These are phyloP conservation scores for Scutellaria minor DNA, from an alignment of 257 asterid species.

Conservation along the genomic window DNA sequence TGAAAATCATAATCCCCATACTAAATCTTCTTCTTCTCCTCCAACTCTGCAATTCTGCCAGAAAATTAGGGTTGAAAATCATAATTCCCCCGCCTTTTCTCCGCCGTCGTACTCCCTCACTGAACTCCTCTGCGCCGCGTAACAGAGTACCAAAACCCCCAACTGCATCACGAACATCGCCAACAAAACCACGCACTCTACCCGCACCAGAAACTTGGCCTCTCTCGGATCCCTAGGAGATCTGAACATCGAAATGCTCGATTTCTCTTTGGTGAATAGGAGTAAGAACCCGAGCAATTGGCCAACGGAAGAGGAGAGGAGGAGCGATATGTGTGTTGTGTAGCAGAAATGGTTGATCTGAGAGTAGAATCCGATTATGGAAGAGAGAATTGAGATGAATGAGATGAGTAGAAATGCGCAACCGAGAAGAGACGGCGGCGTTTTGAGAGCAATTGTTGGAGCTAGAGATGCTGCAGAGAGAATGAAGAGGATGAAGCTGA, in stretches of 20 bases:
- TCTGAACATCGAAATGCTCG: constrained; percentile 54
- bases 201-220: constrained; percentile 64
- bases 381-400: constrained; percentile 55
- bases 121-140: constrained; percentile 45
- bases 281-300: constrained; percentile 64
- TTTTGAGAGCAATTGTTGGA: constrained; percentile 58
- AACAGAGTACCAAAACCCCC: constrained; percentile 53
- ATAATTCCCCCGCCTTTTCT: constrained; percentile 56
- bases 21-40: constrained; percentile 58
- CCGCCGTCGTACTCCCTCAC: constrained; percentile 53
- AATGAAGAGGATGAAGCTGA: constrained; percentile 70
- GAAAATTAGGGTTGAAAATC: constrained; percentile 38
- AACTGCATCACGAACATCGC: constrained; percentile 76
- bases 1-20: constrained; percentile 46
- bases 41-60: constrained; percentile 46
- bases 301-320: constrained; percentile 58
- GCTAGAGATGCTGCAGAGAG: constrained; percentile 77
- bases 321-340: constrained; percentile 62
- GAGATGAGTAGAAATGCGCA: constrained; percentile 66
- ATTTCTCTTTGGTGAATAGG: constrained; percentile 59
- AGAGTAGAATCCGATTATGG: constrained; percentile 69
- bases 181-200: constrained; percentile 82
- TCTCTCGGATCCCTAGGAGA: constrained; percentile 70
- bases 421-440: constrained; percentile 80
- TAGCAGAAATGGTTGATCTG: constrained; percentile 50